Percentiles rank a stretch among this genome's conserved stretches.
Evolutionary conservation across 306 rosid species (phyloP).

Genomic region (Hylodesmum podocarpum): DNA sequence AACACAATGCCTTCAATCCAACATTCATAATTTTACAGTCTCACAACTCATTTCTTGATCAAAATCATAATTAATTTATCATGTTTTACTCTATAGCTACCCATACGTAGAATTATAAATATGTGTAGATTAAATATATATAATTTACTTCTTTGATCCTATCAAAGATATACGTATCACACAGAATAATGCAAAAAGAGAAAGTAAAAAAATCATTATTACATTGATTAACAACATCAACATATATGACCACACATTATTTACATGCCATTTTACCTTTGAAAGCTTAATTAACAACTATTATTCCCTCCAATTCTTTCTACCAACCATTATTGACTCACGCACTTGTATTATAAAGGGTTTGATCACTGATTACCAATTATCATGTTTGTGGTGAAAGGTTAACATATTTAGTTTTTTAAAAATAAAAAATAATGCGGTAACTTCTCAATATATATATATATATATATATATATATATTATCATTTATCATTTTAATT

Average conservation of each 20-base stretch:
- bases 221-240: too few relatives aligned
- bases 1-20: neutral
- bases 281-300: neutral
- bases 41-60: neutral
- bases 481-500: too few relatives aligned
- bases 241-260: neutral
- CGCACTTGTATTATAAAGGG: neutral
- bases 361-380: neutral
- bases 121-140: neutral
- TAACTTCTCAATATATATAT: too few relatives aligned
- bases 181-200: neutral
- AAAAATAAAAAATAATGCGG: too few relatives aligned
- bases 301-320: neutral
- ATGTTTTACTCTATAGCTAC: neutral
- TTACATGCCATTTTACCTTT: conserved; percentile 8
- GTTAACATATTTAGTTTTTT: too few relatives aligned
- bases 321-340: conserved; percentile 25
- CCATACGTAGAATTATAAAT: neutral
- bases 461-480: too few relatives aligned
- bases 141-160: neutral
- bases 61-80: neutral
- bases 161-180: neutral
- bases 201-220: too few relatives aligned
- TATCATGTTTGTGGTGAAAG: too few relatives aligned
- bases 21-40: neutral